A percentile compares a stretch with the other conserved stretches of the same genome.
These are phyloP conservation scores for Blastobotrys robertii DNA, from an alignment of 805 yeast species.

Conservation along the genomic window DNA sequence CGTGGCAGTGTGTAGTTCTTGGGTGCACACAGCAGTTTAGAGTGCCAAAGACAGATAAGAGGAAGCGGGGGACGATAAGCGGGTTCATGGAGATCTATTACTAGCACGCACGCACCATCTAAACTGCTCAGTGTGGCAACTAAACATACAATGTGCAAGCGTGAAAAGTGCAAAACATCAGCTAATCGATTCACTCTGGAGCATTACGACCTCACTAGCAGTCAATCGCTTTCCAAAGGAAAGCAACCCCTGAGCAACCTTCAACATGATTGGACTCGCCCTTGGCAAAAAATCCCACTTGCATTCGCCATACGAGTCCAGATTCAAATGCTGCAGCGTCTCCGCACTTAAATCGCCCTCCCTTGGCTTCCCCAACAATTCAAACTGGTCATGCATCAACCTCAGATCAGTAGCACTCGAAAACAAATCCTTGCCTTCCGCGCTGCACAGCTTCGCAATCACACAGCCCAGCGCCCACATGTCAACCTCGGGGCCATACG, in stretches of 20 bases:
- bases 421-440: constrained; percentile 31
- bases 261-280: too few species aligned
- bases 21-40: constrained; percentile 9
- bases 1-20: constrained; percentile 9
- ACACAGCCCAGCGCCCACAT: constrained; percentile 66
- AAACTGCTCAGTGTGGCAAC: background rate
- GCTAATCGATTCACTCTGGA: too few species aligned
- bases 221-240: too few species aligned
- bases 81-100: constrained; percentile 12
- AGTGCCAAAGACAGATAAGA: constrained; percentile 1
- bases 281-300: too few species aligned
- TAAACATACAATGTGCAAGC: background rate
- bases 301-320: too few species aligned
- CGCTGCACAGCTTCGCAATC: constrained; percentile 41
- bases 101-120: background rate
- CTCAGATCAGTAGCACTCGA: constrained; percentile 46
- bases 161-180: too few species aligned
- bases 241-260: too few species aligned
- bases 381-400: constrained; percentile 45
- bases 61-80: constrained; percentile 1
- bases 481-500: constrained; percentile 50
- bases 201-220: too few species aligned
- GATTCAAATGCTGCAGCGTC: too few species aligned
- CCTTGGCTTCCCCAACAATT: constrained; percentile 53
- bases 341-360: background rate